Base-by-base conservation (phyloP, 2,329 filamentous ascomycete genomes). In the Cladophialophora immunda region DNA sequence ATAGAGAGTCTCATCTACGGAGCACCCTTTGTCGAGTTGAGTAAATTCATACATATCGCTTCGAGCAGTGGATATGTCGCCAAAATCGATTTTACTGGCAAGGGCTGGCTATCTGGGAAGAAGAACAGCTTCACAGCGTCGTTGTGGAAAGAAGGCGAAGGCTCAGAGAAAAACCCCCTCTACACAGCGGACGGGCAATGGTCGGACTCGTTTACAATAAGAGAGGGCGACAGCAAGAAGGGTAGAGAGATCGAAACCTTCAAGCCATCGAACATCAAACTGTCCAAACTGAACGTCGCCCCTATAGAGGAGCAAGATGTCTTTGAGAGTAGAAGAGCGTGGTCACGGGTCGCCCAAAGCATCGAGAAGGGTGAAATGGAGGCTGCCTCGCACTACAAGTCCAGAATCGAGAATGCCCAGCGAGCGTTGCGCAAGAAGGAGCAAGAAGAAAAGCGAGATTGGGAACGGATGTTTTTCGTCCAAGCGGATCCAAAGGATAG, bases 41-140 rank as follows among this genome's bases (percentile, higher is more conserved):
- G 97, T 76, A 90, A 90, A 74, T 87, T 86, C 68, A 93, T 91
- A 72, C 92, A 91, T 81, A 97, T 99, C 74, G 87, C 89, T 64
- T 95, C 92, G 70, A 95, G 91, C 27, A 91, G 90, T 2, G 94
- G 95, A 61, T 97, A 90, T 81, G 91, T 93, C 4, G 87, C 92
- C 70, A 94, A 93, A 81, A 92, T 98, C 75, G 93, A 97, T 77
- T 99, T 97, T 82, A 91, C 89, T 68, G 94, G 94, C 75, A 94
- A 93, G 78, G 94, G 94, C 65, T 99, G 94, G 94, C 80, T 99
- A 9, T 93, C 91, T 54, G 95, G 94, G 72, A 97, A 97, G 85
- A 97, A 97, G 84, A 98, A 98, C 82, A 91, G 86, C 64, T 93
- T 98, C 77, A 88, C 84, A 13, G 94, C 93, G 15, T 84, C 84